Conservation (phyloP, 257 asterid genomes). For the Solanum medicagineum region DNA sequence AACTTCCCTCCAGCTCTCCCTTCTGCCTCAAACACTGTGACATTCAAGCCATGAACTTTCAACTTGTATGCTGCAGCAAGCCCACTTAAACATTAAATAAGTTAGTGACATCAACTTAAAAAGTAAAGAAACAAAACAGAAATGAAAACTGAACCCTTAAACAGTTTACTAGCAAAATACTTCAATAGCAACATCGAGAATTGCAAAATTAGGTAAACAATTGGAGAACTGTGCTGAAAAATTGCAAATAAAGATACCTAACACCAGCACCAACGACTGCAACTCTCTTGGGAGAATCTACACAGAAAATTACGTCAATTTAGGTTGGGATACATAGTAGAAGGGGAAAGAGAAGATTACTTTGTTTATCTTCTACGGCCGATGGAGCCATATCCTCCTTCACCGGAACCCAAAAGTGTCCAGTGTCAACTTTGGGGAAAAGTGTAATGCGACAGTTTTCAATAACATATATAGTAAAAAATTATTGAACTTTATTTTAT, state of each 20-base stretch:
- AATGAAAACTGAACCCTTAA: not conserved
- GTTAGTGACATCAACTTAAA: not conserved
- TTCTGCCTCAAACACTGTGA: constrained; percentile 75
- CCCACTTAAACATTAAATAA: constrained; percentile 38
- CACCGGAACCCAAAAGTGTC: not conserved
- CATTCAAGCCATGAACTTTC: constrained; percentile 64
- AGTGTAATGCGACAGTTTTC: too few relatives aligned
- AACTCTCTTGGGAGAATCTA: not conserved
- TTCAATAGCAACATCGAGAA: not conserved
- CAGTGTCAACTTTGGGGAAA: not conserved
- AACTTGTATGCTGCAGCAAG: constrained; percentile 92
- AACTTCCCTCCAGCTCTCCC: constrained; percentile 83
- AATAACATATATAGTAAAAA: too few relatives aligned
- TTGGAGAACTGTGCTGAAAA: too few relatives aligned
- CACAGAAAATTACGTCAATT: not conserved
- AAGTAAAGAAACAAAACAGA: not conserved
- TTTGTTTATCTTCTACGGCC: not conserved
- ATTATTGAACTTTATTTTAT: too few relatives aligned
- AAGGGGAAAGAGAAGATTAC: not conserved
- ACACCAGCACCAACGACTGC: not conserved
- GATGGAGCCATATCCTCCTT: not conserved
- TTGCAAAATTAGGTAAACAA: not conserved
- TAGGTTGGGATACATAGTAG: not conserved
- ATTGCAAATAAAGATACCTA: not conserved
- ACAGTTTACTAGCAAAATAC: not conserved